Percentiles rank a stretch among this genome's conserved stretches.
phyloP scores from a whole-genome alignment of 2,329 filamentous ascomycete genomes.

The Cladosporium austrohemisphaericum region DNA sequence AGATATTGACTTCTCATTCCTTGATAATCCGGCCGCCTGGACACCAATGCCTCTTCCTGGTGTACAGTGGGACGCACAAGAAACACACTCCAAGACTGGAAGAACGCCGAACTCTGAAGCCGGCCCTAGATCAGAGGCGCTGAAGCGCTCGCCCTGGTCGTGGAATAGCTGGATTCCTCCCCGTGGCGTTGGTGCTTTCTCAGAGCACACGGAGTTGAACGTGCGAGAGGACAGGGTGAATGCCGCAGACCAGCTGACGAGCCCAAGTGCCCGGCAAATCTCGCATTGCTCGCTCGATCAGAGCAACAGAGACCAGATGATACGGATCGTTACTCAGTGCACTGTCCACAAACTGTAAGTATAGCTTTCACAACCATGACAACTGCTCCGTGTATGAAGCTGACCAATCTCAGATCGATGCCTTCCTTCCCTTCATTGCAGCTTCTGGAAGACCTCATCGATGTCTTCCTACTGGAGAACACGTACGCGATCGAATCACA shows the following conservation, averaged over 20 bases:
- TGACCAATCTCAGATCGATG: conserved; percentile 38
- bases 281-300: conserved; percentile 23
- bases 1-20: conserved; percentile 27
- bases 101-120: conserved; percentile 11
- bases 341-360: conserved; percentile 12
- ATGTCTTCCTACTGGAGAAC: conserved; percentile 55
- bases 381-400: too few relatives aligned
- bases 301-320: conserved; percentile 26
- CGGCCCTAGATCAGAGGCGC: conserved; percentile 22
- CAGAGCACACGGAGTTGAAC: conserved; percentile 25
- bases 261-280: conserved; percentile 19
- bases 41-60: conserved; percentile 5
- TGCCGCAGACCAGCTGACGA: conserved; percentile 24
- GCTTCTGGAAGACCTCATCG: conserved; percentile 56
- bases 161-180: conserved; percentile 29
- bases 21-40: conserved; percentile 16
- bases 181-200: conserved; percentile 20
- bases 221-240: conserved; percentile 23
- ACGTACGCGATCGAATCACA: conserved; percentile 53
- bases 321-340: conserved; percentile 24
- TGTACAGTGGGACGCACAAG: neutral
- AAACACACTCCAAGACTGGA: neutral
- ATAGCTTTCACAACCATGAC: neutral
- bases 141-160: conserved; percentile 25
- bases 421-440: conserved; percentile 59